Percentiles rank a stretch among this genome's conserved stretches.
These are phyloP conservation scores for Micractinium conductrix DNA, from an alignment of 139 green algal genomes.

Conservation along the genomic window DNA sequence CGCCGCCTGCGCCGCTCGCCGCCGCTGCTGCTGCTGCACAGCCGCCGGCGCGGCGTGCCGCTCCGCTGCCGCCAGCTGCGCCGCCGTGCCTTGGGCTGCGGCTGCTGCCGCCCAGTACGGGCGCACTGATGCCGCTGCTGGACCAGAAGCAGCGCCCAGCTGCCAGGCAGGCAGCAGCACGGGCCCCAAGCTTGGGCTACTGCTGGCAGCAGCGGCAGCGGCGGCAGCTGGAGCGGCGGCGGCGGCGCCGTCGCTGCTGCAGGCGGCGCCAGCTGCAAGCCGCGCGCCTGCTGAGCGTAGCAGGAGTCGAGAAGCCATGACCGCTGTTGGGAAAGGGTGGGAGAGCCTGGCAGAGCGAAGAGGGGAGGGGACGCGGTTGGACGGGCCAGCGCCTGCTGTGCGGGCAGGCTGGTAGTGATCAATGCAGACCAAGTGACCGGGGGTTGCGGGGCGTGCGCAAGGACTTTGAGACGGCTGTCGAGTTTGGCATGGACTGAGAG, in stretches of 20 bases:
- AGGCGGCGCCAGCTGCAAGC: background rate
- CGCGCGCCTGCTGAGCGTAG: background rate
- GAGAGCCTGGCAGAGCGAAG: background rate
- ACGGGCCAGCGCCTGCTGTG: too few relatives aligned
- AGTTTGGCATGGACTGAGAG: too few relatives aligned
- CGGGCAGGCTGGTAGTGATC: too few relatives aligned
- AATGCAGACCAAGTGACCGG: too few relatives aligned
- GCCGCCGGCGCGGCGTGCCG: background rate
- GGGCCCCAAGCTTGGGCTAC: background rate
- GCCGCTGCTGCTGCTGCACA: background rate
- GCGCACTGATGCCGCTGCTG: background rate
- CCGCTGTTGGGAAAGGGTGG: background rate
- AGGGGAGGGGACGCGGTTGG: too few relatives aligned
- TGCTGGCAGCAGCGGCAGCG: background rate
- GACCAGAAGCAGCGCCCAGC: background rate
- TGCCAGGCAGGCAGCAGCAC: background rate
- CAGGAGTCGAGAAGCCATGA: background rate
- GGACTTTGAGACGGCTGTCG: too few relatives aligned
- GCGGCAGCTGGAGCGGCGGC: background rate
- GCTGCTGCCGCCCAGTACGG: conserved; percentile 13
- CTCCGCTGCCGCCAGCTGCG: background rate
- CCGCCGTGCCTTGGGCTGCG: background rate
- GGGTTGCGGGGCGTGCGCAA: too few relatives aligned
- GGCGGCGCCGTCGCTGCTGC: background rate
- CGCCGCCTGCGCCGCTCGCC: background rate